Evolutionary conservation across 2,329 filamentous ascomycete genomes (phyloP).

Genomic region (Penicillium sp.): DNA sequence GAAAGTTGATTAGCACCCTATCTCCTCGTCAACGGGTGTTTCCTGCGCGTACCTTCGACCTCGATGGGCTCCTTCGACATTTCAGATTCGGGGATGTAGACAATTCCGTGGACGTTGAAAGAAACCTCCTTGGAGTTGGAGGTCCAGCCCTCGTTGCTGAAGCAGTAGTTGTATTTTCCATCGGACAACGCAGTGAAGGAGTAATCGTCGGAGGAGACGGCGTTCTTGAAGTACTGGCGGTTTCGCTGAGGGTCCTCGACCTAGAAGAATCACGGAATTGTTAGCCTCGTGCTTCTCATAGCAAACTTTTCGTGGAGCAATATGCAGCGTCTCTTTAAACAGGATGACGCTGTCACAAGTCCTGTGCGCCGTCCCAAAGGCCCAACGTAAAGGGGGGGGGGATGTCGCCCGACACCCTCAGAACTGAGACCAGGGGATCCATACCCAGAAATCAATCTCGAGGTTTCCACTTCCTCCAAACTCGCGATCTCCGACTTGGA

Average conservation of each 20-base stretch:
- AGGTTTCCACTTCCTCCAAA: constrained; percentile 93
- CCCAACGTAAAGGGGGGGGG: neutral
- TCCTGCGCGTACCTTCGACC: constrained; percentile 67
- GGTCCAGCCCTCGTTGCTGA: constrained; percentile 98
- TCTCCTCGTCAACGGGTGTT: neutral
- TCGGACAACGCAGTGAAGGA: constrained; percentile 83
- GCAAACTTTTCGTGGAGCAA: neutral
- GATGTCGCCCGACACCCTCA: neutral
- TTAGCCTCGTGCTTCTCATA: constrained; percentile 12
- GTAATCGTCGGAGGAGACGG: constrained; percentile 87
- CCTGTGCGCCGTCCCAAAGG: neutral
- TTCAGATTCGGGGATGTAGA: constrained; percentile 91
- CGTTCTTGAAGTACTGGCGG: constrained; percentile 78
- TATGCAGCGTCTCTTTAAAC: neutral
- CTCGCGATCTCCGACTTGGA: constrained; percentile 95
- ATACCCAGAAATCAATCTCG: constrained; percentile 97
- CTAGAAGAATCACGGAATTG: constrained; percentile 39
- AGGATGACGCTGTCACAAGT: neutral
- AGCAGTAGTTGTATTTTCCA: constrained; percentile 94
- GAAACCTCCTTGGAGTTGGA: constrained; percentile 96
- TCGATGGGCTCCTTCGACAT: constrained; percentile 85
- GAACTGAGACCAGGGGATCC: constrained; percentile 29
- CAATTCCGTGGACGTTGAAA: constrained; percentile 98
- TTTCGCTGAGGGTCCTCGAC: constrained; percentile 76
- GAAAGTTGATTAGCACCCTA: constrained; percentile 5